These are phyloP conservation scores for Chlamydomonas applanata DNA, from an alignment of 139 green algal species.

Conservation along the genomic window DNA sequence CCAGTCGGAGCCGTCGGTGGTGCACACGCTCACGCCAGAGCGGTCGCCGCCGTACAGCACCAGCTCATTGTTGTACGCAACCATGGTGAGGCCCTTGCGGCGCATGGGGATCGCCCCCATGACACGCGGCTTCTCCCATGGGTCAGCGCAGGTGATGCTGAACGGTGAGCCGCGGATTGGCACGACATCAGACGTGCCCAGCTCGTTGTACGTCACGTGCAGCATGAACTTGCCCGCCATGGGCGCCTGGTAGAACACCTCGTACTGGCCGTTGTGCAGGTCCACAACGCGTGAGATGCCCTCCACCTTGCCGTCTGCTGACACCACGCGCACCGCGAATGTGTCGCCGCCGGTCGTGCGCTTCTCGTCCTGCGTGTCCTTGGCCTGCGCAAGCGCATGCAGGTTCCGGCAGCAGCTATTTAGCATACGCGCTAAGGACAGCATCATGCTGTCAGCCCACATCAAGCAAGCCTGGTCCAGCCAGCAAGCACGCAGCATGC, in stretches of 20 bases:
- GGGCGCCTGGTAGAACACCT: slow-evolving; percentile 59
- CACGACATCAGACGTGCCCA: slow-evolving; percentile 50
- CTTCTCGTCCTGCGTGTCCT: slow-evolving; percentile 64
- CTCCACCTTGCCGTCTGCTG: slow-evolving; percentile 50
- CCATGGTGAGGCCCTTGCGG: slow-evolving; percentile 57
- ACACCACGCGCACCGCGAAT: slow-evolving; percentile 62
- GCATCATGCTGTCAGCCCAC: too few relatives aligned
- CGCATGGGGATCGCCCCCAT: slow-evolving; percentile 56
- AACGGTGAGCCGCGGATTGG: slow-evolving; percentile 78
- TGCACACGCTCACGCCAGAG: slow-evolving; percentile 59
- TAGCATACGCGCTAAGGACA: too few relatives aligned
- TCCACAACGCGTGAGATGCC: slow-evolving; percentile 60
- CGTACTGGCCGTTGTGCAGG: slow-evolving; percentile 70
- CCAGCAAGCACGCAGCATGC: too few relatives aligned
- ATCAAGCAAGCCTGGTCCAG: too few relatives aligned
- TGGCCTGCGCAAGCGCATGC: slow-evolving; percentile 10
- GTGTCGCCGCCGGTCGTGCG: slow-evolving; percentile 70
- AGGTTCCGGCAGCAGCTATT: too few relatives aligned
- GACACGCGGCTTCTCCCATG: slow-evolving; percentile 67
- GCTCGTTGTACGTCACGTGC: slow-evolving; percentile 67
- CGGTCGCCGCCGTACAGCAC: slow-evolving; percentile 75
- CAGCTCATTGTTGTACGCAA: slow-evolving; percentile 49
- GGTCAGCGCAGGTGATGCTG: slow-evolving; percentile 55
- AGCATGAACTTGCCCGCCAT: slow-evolving; percentile 57
- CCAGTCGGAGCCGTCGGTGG: slow-evolving; percentile 42